Base-by-base conservation (phyloP, 495 filamentous ascomycete genomes). In the Aspergillus nidulans region DNA sequence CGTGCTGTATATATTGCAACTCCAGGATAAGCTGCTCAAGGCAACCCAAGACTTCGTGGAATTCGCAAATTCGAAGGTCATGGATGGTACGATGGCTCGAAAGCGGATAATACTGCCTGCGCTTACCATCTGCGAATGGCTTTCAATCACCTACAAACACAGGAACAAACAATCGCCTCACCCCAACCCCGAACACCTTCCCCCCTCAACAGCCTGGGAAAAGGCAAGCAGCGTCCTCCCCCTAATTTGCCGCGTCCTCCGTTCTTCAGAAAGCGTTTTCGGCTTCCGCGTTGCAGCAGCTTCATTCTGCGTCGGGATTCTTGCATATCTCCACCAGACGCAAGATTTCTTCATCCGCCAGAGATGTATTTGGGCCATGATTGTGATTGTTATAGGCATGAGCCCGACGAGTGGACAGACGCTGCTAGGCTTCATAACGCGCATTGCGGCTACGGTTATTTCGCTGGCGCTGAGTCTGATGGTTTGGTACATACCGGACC, bases 401-500 rank as follows among this genome's bases (percentile, higher is more conserved):
- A 75, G 68, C 6, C 69, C 72, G 4, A 82, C 80, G 13, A 80
- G 85, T 49, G 85, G 86, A 16, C 81, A 84, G 58, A 84, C 81
- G 16, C 71, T 87, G 52, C 86, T 87, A 52, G 83, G 81, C 5
- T 90, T 91, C 61, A 53, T 88, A 2, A 80, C 84, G 25, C 75
- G 88, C 19, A 76, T 90, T 23, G 57, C 73, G 1, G 88, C 86
- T 9, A 91, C 70, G 3, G 65, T 78, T 20, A 51, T 87, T 1
- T 81, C 85, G 2, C 81, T 88, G 68, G 65, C 82, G 0, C 67
- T 81, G 7, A 78, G 82, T 9, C 74, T 83, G 45, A 69, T 88
- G 16, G 82, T 86, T 15, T 92, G 85, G 81, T 92, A 91, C 56
- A 90, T 91, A 24, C 86, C 87, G 0, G 76, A 86, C 56, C 77